A percentile compares a stretch with the other conserved stretches of the same genome.
These are phyloP conservation scores for Cephaloascus albidus DNA, from an alignment of 805 yeast species.

Conservation along the genomic window DNA sequence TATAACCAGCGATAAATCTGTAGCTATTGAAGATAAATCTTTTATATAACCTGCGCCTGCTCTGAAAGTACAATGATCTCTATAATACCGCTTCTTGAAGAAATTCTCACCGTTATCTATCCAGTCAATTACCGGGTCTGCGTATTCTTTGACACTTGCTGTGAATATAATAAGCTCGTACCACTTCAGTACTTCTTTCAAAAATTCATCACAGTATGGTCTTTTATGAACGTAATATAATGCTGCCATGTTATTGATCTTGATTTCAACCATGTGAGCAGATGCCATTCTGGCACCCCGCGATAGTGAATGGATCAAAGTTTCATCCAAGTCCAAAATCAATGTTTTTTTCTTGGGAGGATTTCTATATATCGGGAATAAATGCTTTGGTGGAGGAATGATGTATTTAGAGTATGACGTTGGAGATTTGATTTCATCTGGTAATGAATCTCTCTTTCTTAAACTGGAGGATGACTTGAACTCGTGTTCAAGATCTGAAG, in stretches of 20 bases:
- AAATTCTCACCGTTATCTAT: conserved; percentile 55
- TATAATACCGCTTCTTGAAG: conserved; percentile 57
- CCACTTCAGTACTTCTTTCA: conserved; percentile 76
- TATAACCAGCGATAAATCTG: conserved; percentile 58
- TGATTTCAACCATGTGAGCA: conserved; percentile 78
- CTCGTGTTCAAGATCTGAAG: conserved; percentile 1
- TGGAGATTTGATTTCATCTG: conserved; percentile 31
- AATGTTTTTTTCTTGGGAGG: conserved; percentile 49
- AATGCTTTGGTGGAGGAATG: conserved; percentile 35
- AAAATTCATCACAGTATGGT: conserved; percentile 83
- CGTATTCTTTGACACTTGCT: conserved; percentile 89
- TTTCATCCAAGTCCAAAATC: conserved; percentile 88
- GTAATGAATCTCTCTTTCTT: conserved; percentile 6
- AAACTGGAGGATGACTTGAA: neutral
- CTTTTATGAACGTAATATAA: conserved; percentile 86
- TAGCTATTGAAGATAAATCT: conserved; percentile 48
- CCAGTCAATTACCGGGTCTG: conserved; percentile 95
- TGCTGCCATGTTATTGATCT: conserved; percentile 58
- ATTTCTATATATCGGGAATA: conserved; percentile 26
- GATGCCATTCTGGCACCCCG: conserved; percentile 45
- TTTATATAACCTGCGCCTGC: conserved; percentile 78
- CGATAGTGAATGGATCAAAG: conserved; percentile 84
- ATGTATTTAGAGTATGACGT: conserved; percentile 29
- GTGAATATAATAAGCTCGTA: conserved; percentile 86
- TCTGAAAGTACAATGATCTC: conserved; percentile 70